A percentile compares a stretch with the other conserved stretches of the same genome.
These are phyloP conservation scores for Hemisphaericaspora xylanilytica DNA, from an alignment of 1,139 yeast genomes.

Conservation along the genomic window DNA sequence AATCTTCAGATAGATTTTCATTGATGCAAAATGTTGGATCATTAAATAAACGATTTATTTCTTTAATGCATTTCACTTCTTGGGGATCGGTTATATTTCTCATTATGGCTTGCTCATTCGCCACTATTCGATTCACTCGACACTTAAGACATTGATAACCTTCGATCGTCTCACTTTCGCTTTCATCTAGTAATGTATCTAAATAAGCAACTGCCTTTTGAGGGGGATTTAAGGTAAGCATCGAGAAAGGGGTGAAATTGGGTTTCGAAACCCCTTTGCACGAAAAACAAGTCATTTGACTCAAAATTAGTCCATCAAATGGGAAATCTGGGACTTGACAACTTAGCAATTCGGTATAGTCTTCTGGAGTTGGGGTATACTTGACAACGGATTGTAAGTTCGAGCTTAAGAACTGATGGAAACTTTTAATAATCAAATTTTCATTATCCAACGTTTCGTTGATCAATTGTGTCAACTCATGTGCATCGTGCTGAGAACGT, in stretches of 20 bases:
- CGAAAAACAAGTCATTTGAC: slow-evolving; percentile 64
- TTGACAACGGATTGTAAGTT: slow-evolving; percentile 24
- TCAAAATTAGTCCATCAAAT: slow-evolving; percentile 63
- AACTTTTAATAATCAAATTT: slow-evolving; percentile 36
- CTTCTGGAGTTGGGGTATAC: slow-evolving; percentile 12
- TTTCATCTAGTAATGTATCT: slow-evolving; percentile 53
- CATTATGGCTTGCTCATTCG: slow-evolving; percentile 22
- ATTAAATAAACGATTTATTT: slow-evolving; percentile 30
- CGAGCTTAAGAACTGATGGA: slow-evolving; percentile 20
- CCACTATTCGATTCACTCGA: slow-evolving; percentile 50
- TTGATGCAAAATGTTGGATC: slow-evolving; percentile 49
- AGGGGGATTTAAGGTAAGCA: slow-evolving; percentile 75
- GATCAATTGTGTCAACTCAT: slow-evolving; percentile 78
- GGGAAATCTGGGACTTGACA: slow-evolving; percentile 62
- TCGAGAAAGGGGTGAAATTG: slow-evolving; percentile 60
- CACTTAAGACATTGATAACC: slow-evolving; percentile 81
- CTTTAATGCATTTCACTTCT: slow-evolving; percentile 19
- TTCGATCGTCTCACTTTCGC: slow-evolving; percentile 67
- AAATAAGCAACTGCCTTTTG: slow-evolving; percentile 50
- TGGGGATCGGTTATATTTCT: slow-evolving; percentile 11
- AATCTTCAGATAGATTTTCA: slow-evolving; percentile 51
- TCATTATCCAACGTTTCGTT: slow-evolving; percentile 78
- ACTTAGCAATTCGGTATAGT: slow-evolving; percentile 22
- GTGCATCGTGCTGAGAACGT: slow-evolving; percentile 90
- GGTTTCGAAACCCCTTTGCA: slow-evolving; percentile 68